These are phyloP conservation scores for Cenococcum geophilum DNA, from an alignment of 495 filamentous ascomycete genomes.

Conservation along the genomic window DNA sequence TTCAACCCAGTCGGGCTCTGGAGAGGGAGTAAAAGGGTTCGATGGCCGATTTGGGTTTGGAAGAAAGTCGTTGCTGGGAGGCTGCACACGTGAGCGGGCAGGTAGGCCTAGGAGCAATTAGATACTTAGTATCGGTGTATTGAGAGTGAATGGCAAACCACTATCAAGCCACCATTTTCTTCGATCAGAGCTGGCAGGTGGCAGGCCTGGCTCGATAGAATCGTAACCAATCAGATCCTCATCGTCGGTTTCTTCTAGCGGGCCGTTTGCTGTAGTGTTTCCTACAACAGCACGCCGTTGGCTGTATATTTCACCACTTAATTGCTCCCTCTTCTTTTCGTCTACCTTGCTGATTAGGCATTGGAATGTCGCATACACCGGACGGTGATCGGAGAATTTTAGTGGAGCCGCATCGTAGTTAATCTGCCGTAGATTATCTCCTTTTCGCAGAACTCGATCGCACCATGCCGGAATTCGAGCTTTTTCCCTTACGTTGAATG, in stretches of 20 bases:
- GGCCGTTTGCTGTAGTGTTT: conserved; percentile 39
- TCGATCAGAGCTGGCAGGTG: conserved; percentile 82
- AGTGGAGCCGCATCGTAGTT: conserved; percentile 73
- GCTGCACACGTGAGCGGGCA: conserved; percentile 62
- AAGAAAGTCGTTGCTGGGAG: conserved; percentile 53
- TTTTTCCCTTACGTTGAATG: conserved; percentile 64
- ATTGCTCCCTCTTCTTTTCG: conserved; percentile 59
- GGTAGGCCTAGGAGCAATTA: conserved; percentile 50
- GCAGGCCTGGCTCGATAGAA: conserved; percentile 70
- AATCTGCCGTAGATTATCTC: conserved; percentile 71
- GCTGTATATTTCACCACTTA: conserved; percentile 66
- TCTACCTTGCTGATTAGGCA: conserved; percentile 76
- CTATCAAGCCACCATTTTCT: conserved; percentile 95
- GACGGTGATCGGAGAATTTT: conserved; percentile 86
- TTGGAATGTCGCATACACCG: conserved; percentile 82
- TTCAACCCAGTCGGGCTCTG: conserved; percentile 74
- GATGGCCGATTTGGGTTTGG: conserved; percentile 66
- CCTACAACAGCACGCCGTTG: conserved; percentile 57
- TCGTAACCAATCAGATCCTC: conserved; percentile 70
- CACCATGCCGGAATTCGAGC: conserved; percentile 94
- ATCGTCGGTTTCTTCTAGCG: conserved; percentile 53
- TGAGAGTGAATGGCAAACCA: conserved; percentile 39
- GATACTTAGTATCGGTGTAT: conserved; percentile 11
- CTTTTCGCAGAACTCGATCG: conserved; percentile 84
- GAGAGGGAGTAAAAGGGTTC: conserved; percentile 69